These are phyloP conservation scores for Thuidium tamariscinum DNA, from an alignment of 225 moss, liverwort and hornwort genomes.

Conservation along the genomic window DNA sequence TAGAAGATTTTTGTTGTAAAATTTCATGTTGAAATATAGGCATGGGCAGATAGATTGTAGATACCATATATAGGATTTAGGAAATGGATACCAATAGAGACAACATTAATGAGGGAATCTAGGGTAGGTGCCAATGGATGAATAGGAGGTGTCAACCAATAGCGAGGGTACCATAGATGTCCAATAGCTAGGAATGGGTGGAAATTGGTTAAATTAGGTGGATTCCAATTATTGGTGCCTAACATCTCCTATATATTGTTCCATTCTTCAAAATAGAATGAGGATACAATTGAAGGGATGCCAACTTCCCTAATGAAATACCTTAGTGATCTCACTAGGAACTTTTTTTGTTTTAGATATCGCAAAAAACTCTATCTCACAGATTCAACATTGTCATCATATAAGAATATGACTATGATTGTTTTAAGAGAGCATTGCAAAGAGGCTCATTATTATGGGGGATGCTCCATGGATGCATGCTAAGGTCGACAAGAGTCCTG, in stretches of 20 bases:
- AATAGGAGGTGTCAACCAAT: no score
- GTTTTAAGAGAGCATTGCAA: not conserved
- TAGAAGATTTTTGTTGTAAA: fast-evolving
- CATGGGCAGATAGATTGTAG: not conserved
- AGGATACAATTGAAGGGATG: fast-evolving
- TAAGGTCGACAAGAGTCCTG: fast-evolving
- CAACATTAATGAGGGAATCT: fast-evolving
- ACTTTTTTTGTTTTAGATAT: not conserved
- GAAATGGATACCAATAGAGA: fast-evolving
- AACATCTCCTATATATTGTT: not conserved
- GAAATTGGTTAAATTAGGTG: fast-evolving
- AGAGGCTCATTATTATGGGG: fast-evolving
- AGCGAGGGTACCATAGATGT: no score
- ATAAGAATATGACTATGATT: not conserved
- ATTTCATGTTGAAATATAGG: not conserved
- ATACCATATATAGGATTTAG: fast-evolving
- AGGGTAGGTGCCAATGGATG: fast-evolving
- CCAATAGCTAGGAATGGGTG: fast-evolving
- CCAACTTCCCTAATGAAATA: no score
- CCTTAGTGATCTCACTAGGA: fast-evolving
- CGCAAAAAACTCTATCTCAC: fast-evolving
- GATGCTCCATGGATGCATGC: no score
- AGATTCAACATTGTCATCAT: not conserved
- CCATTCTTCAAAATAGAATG: fast-evolving
- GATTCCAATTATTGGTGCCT: fast-evolving